These are phyloP conservation scores for Cyathus pygmaeus DNA, from an alignment of 1,284 basidiomycete species.

Conservation along the genomic window DNA sequence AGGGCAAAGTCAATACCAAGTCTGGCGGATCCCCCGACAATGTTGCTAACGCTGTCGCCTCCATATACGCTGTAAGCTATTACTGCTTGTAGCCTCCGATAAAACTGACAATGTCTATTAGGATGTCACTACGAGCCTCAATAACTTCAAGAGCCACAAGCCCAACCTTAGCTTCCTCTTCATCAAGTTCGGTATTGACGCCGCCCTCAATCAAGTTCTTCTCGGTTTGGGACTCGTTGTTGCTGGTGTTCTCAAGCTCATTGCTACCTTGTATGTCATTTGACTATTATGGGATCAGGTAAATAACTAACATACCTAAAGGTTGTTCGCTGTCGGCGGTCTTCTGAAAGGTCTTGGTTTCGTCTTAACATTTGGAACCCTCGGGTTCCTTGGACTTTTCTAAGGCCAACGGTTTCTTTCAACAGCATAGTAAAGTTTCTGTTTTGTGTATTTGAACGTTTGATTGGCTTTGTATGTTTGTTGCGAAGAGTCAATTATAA, in stretches of 20 bases:
- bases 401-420: too few species aligned
- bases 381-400: too few species aligned
- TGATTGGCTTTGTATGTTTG: too few species aligned
- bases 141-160: conserved; percentile 24
- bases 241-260: conserved; percentile 39
- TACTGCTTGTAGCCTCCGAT: too few species aligned
- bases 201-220: conserved; percentile 34
- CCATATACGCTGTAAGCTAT: too few species aligned
- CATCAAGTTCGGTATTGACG: conserved; percentile 30
- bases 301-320: neutral
- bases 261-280: conserved; percentile 34
- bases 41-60: too few species aligned
- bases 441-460: too few species aligned
- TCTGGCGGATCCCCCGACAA: too few species aligned
- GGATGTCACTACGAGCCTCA: conserved; percentile 32
- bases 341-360: neutral
- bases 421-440: too few species aligned
- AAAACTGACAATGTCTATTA: too few species aligned
- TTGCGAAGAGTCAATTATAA: too few species aligned
- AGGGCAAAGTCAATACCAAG: too few species aligned
- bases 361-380: neutral
- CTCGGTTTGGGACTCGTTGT: conserved; percentile 37
- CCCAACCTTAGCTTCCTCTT: conserved; percentile 31
- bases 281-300: neutral
- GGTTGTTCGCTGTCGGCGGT: neutral